Percentiles rank a stretch among this genome's conserved stretches.
phyloP scores from a whole-genome alignment of 2,329 filamentous ascomycete genomes.

The Xylaria sp. region DNA sequence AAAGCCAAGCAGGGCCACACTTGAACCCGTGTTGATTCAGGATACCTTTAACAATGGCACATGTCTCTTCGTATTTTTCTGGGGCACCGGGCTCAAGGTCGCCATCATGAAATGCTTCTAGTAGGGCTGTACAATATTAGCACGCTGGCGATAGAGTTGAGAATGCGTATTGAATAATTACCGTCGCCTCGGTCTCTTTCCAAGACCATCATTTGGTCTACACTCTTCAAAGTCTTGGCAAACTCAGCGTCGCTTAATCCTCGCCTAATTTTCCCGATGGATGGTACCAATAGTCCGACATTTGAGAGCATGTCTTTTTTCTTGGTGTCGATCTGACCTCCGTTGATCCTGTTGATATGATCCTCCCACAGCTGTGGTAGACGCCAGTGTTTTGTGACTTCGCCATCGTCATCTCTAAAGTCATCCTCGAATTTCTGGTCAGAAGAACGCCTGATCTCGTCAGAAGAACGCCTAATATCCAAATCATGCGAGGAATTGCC shows the following conservation, averaged over 20 bases:
- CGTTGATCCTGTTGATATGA: slow-evolving; percentile 27
- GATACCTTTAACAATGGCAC: slow-evolving; percentile 50
- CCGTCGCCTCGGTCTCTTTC: slow-evolving; percentile 43
- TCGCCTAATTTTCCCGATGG: slow-evolving; percentile 9
- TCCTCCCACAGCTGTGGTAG: slow-evolving; percentile 42
- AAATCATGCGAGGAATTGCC: slow-evolving; percentile 13
- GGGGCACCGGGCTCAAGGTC: slow-evolving; percentile 56
- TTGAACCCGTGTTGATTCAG: slow-evolving; percentile 40
- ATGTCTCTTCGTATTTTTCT: slow-evolving; percentile 52
- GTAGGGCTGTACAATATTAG: slow-evolving; percentile 49
- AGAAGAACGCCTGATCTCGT: neutral
- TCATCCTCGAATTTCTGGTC: neutral
- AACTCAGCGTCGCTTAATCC: slow-evolving; percentile 21
- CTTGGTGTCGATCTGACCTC: slow-evolving; percentile 28
- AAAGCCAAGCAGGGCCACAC: slow-evolving; percentile 42
- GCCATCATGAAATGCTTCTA: slow-evolving; percentile 57
- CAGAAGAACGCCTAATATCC: neutral
- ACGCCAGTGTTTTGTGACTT: slow-evolving; percentile 37
- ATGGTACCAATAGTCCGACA: slow-evolving; percentile 35
- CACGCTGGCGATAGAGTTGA: neutral
- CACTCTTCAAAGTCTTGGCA: slow-evolving; percentile 25
- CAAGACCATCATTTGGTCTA: slow-evolving; percentile 38
- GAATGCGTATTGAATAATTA: slow-evolving; percentile 16
- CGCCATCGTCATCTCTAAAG: slow-evolving; percentile 20
- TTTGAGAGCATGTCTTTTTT: slow-evolving; percentile 36